Evolutionary conservation across 2,329 filamentous ascomycete species (phyloP).

Genomic region (Phaeophleospora eucalypticola): DNA sequence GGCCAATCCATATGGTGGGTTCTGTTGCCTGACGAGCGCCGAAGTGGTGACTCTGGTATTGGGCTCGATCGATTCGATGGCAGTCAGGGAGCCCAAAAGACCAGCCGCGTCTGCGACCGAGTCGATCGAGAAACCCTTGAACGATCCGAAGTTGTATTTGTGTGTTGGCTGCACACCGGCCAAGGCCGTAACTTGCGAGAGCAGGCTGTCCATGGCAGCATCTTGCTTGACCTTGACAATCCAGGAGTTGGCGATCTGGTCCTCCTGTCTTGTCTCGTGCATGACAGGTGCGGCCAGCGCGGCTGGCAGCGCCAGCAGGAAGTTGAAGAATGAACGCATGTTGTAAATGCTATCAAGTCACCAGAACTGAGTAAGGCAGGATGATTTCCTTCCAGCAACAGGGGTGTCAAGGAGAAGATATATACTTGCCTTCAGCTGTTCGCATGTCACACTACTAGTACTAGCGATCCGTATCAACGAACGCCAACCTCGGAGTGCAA

Average conservation of each 20-base stretch:
- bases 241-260: conserved; percentile 21
- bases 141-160: conserved; percentile 37
- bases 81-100: conserved; percentile 32
- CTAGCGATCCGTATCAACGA: too few relatives aligned
- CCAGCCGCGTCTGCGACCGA: conserved; percentile 31
- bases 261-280: conserved; percentile 16
- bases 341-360: too few relatives aligned
- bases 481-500: too few relatives aligned
- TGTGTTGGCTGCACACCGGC: conserved; percentile 24
- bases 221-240: conserved; percentile 21
- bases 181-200: conserved; percentile 16
- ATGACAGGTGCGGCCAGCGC: conserved; percentile 20
- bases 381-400: too few relatives aligned
- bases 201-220: conserved; percentile 13
- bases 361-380: too few relatives aligned
- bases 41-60: conserved; percentile 35
- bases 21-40: conserved; percentile 37
- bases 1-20: conserved; percentile 40
- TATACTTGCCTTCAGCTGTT: too few relatives aligned
- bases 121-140: conserved; percentile 38
- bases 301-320: conserved; percentile 20
- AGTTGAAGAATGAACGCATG: conserved; percentile 21
- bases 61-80: conserved; percentile 39
- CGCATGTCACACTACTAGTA: too few relatives aligned
- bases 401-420: too few relatives aligned